Base-by-base conservation (phyloP, 23 red algal species). In the Agarophyton chilense region DNA sequence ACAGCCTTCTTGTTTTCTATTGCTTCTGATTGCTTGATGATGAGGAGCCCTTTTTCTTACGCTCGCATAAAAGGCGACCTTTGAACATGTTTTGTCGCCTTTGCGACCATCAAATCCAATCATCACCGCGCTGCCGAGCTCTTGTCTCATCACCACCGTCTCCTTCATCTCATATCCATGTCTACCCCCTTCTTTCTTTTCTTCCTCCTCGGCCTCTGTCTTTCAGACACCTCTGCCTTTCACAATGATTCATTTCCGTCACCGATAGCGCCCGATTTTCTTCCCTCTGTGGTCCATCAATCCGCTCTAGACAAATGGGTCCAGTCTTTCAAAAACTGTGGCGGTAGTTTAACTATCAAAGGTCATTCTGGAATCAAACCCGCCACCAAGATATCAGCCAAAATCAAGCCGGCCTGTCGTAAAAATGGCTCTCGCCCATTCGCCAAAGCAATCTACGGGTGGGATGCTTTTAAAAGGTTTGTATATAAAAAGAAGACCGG, bases 401-500 rank as follows among this genome's bases (percentile, higher is more conserved):
- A 11, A 34, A 67, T 67, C 8, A 40, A 39, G 29, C 29, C 29
- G 35, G 29, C 62, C 2, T 67, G 62, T 36, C 10, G 29, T 12
- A 40, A 34, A 67, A 32, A n/a, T 19, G 62, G 62, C 5, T 67
- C 62, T 32, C 10, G 35, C 13, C 62, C 62, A 22, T 39, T 39
- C 10, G 10, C 8, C 62, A 67, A 19, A 10, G 62, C 29, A 11
- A 67, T 67, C 29, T 36, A 67, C 35, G 62, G 62, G 35, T 67
- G 62, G 62, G 29, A 67, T 67, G 62, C 32, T 17, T 67, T 67
- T 26, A 67, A 67, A 26, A 67, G n/a, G 18, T 67, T 67, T 67
- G 62, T 36, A 4, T 34, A 40, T 10, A 36, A 67, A 13, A 67
- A 67, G 62, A 67, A 40, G n/a, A 67, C 29, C 4, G 52, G 52